These are phyloP conservation scores for Blepharisma stoltei DNA, from an alignment of 73 alveolate species.

Conservation along the genomic window DNA sequence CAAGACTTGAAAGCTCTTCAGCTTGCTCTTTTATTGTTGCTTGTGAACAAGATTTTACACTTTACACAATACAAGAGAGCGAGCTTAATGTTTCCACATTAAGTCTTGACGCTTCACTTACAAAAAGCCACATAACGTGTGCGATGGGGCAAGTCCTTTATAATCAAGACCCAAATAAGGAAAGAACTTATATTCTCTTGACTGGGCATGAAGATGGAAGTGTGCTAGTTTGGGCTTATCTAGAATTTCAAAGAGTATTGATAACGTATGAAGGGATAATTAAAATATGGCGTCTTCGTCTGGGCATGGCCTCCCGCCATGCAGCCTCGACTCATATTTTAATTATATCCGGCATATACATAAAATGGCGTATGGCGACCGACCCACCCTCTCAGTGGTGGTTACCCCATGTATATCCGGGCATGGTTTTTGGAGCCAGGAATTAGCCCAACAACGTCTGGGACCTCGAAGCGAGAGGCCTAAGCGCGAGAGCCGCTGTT, in stretches of 20 bases:
- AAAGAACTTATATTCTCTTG: slow-evolving; percentile 39
- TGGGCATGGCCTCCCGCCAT: no score
- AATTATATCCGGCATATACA: no score
- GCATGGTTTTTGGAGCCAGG: no score
- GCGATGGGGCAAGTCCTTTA: slow-evolving; percentile 13
- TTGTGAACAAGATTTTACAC: neutral
- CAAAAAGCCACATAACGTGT: slow-evolving; percentile 4
- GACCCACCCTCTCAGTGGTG: no score
- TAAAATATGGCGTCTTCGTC: no score
- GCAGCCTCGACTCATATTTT: no score
- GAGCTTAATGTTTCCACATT: slow-evolving; percentile 3
- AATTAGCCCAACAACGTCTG: no score
- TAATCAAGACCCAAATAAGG: neutral
- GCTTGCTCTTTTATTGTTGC: slow-evolving; percentile 18
- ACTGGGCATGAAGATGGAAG: slow-evolving; percentile 75
- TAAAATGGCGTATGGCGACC: no score
- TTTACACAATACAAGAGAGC: neutral
- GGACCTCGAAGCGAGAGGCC: no score
- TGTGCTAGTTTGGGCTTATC: slow-evolving; percentile 52
- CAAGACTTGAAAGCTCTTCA: neutral
- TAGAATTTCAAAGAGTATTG: slow-evolving; percentile 45
- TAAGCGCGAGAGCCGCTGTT: no score
- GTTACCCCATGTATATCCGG: no score
- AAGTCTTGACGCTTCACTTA: neutral
- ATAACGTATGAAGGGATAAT: slow-evolving; percentile 49